Evolutionary conservation across 1,284 basidiomycete genomes (phyloP).

Genomic region (Erythrobasidium hasegawianum): DNA sequence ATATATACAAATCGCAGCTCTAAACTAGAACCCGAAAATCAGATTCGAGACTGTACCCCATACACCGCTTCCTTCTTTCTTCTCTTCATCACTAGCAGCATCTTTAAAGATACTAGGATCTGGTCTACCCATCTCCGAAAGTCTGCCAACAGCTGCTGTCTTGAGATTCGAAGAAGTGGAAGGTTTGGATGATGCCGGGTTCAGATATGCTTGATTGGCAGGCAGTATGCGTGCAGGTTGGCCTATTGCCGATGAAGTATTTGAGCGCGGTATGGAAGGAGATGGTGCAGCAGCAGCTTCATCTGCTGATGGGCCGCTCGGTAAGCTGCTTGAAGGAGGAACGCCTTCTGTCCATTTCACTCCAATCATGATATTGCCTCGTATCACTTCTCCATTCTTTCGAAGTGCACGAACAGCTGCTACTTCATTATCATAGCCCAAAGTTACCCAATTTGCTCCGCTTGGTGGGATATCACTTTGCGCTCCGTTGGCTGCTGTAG

Average conservation of each 20-base stretch:
- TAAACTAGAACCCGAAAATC: constrained; percentile 39
- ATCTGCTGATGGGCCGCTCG: constrained; percentile 3
- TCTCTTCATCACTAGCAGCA: constrained; percentile 35
- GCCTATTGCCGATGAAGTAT: constrained; percentile 30
- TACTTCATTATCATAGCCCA: constrained; percentile 58
- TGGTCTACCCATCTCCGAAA: constrained; percentile 39
- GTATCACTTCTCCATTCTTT: constrained; percentile 70
- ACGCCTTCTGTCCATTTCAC: constrained; percentile 61
- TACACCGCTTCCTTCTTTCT: constrained; percentile 37
- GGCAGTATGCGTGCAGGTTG: constrained; percentile 39
- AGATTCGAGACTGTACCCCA: constrained; percentile 41
- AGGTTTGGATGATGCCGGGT: constrained; percentile 12
- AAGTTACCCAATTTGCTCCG: constrained; percentile 48
- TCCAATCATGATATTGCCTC: constrained; percentile 72
- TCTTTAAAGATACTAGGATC: constrained; percentile 41
- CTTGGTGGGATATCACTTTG: not conserved
- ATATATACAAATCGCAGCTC: no score
- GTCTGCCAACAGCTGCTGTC: constrained; percentile 7
- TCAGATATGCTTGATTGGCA: constrained; percentile 37
- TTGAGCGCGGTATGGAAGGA: constrained; percentile 2
- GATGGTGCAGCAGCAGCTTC: not conserved
- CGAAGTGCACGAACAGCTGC: constrained; percentile 69
- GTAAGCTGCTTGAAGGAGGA: not conserved
- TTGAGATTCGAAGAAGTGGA: constrained; percentile 29
- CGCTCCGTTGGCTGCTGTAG: not conserved